Evolutionary conservation across 2,329 filamentous ascomycete genomes (phyloP).

Genomic region (Colletotrichum tanaceti): DNA sequence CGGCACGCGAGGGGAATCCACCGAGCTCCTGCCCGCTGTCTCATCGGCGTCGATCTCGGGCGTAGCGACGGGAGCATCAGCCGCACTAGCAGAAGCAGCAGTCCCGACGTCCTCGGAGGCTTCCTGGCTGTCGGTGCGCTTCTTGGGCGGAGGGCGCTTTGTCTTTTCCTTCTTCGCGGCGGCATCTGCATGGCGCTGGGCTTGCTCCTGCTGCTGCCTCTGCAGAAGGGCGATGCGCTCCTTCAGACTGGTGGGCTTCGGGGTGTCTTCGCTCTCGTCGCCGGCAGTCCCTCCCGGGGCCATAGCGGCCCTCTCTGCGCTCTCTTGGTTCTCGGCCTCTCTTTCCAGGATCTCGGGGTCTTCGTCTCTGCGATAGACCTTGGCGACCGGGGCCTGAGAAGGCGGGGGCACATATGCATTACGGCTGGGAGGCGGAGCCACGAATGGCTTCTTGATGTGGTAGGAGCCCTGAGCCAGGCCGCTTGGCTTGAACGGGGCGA

Average conservation of each 20-base stretch:
- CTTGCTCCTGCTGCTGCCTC: conserved; percentile 92
- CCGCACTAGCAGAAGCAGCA: conserved; percentile 42
- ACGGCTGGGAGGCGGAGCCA: conserved; percentile 91
- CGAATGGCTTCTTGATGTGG: conserved; percentile 97
- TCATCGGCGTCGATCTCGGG: conserved; percentile 57
- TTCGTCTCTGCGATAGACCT: conserved; percentile 87
- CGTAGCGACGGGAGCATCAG: background rate
- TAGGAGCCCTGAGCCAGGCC: conserved; percentile 69
- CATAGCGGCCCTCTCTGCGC: conserved; percentile 76
- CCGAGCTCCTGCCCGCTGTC: conserved; percentile 59
- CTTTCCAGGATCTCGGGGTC: conserved; percentile 78
- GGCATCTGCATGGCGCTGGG: conserved; percentile 82
- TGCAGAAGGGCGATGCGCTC: conserved; percentile 95
- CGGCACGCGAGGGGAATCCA: conserved; percentile 56
- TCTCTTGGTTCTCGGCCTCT: conserved; percentile 73
- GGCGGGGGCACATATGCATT: conserved; percentile 87
- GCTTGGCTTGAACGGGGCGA: conserved; percentile 89
- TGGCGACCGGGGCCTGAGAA: conserved; percentile 76
- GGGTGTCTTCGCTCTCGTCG: conserved; percentile 74
- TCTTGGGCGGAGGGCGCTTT: conserved; percentile 77
- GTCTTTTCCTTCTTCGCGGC: conserved; percentile 87
- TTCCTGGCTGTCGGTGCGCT: conserved; percentile 64
- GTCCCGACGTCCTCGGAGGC: conserved; percentile 44
- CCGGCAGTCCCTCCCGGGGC: conserved; percentile 57
- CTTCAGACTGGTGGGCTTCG: conserved; percentile 93